Evolutionary conservation across 1,284 basidiomycete genomes (phyloP), one percentile per base, ranked within the genome.

Genomic region (Ustilago tritici): DNA sequence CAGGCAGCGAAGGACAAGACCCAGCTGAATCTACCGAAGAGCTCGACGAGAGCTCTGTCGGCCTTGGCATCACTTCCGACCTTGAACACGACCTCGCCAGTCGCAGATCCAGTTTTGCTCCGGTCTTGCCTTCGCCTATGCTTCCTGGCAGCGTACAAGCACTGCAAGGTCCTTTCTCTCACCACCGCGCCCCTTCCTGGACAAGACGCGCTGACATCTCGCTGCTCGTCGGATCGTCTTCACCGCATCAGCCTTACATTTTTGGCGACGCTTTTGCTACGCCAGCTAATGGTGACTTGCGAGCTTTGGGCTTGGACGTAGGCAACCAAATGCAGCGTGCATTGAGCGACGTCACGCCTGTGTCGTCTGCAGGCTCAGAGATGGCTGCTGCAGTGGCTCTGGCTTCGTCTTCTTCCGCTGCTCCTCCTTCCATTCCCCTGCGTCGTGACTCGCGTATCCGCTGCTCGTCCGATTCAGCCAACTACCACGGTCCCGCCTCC

Each of bases 101-200:
- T 36, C 64, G 73, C 46, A 59, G 73, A 38, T 76, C 73, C 9
- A 61, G 64, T 40, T 60, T 57, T 19, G 63, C 64, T 19, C 73
- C 54, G 2, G 57, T 70, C 3, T 36, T 64, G 31, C 67, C 73
- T 19, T 55, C 68, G 14, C 47, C 57, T 1, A 53, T 65, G 53
- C 54, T 61, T n/a, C 56, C 54, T 14, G 55, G 55, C 15, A 58
- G 61, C 15, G 61, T 56, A 19, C 55, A 50, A 35, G 60, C 61
- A 17, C 59, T 78, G 32, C 65, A 69, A 43, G 72, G 76, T 23
- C 78, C 75, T 17, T 80, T 79, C 36, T 70, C 78, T 34, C 78
- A 80, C 32, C 78, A 80, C 36, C 75, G 78, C 23, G 70, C 63
- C 14, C 78, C 78, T 12, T 75, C 70, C 41, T 80, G 78, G 78